Evolutionary conservation across 495 filamentous ascomycete genomes (phyloP).

Genomic region (Trypethelium eluteriae): DNA sequence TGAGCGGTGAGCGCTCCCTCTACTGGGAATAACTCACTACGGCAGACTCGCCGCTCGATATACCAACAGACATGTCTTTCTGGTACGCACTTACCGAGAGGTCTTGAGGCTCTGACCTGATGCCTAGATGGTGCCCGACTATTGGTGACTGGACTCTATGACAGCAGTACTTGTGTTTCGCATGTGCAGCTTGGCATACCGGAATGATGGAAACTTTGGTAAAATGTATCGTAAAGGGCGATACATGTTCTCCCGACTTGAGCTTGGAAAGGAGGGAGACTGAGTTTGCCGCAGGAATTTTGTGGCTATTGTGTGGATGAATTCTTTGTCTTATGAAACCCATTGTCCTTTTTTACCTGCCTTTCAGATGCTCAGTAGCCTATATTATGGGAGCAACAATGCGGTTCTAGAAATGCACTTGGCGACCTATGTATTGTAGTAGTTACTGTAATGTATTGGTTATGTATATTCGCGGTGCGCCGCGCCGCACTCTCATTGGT

Average conservation of each 20-base stretch:
- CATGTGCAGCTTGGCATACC: neutral
- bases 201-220: too few relatives aligned
- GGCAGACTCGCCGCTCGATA: neutral
- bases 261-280: neutral
- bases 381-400: too few relatives aligned
- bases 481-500: too few relatives aligned
- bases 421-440: too few relatives aligned
- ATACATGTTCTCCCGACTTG: neutral
- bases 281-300: neutral
- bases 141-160: too few relatives aligned
- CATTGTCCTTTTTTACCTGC: neutral
- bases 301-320: neutral
- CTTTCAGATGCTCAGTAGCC: neutral
- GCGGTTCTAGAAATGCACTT: too few relatives aligned
- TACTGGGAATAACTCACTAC: neutral
- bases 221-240: too few relatives aligned
- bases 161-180: neutral
- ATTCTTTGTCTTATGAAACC: neutral
- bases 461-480: too few relatives aligned
- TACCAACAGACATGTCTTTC: neutral
- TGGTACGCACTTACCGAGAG: neutral
- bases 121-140: too few relatives aligned
- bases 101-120: neutral
- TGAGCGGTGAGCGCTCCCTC: neutral
- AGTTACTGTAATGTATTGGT: too few relatives aligned